Conservation (phyloP, 805 yeast genomes). For the Tetrapisispora iriomotensis region DNA sequence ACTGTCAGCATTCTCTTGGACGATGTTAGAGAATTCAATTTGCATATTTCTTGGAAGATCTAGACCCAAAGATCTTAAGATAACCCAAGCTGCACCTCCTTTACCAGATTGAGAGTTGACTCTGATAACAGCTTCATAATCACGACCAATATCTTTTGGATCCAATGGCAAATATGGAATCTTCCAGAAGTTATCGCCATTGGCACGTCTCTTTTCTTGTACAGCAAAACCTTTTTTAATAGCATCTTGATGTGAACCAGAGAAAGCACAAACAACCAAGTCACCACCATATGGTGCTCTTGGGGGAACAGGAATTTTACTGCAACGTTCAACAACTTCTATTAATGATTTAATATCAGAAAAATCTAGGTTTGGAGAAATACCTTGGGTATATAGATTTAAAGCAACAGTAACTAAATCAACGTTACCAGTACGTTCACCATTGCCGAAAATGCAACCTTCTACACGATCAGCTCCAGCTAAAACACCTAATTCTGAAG, state of each 20-base stretch:
- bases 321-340: conserved; percentile 68
- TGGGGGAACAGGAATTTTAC: conserved; percentile 68
- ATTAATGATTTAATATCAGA: conserved; percentile 56
- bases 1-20: conserved; percentile 59
- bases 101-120: conserved; percentile 84
- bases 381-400: conserved; percentile 72
- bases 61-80: conserved; percentile 61
- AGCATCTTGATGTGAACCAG: conserved; percentile 85
- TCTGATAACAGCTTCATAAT: conserved; percentile 85
- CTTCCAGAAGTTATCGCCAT: conserved; percentile 43
- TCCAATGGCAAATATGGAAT: conserved; percentile 79
- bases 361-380: conserved; percentile 61
- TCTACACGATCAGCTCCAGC: conserved; percentile 88
- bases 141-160: conserved; percentile 76
- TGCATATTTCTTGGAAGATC: conserved; percentile 78
- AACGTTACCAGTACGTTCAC: conserved; percentile 83
- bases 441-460: conserved; percentile 78
- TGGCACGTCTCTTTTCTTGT: conserved; percentile 30
- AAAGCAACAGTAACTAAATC: conserved; percentile 71
- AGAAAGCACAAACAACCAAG: conserved; percentile 72
- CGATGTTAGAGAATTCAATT: conserved; percentile 61
- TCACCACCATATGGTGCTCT: conserved; percentile 81
- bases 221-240: conserved; percentile 67
- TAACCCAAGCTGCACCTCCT: conserved; percentile 87
- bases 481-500: conserved; percentile 69